Evolutionary conservation across 768 basidiomycete genomes (phyloP).

Genomic region (Royoungia palumana): DNA sequence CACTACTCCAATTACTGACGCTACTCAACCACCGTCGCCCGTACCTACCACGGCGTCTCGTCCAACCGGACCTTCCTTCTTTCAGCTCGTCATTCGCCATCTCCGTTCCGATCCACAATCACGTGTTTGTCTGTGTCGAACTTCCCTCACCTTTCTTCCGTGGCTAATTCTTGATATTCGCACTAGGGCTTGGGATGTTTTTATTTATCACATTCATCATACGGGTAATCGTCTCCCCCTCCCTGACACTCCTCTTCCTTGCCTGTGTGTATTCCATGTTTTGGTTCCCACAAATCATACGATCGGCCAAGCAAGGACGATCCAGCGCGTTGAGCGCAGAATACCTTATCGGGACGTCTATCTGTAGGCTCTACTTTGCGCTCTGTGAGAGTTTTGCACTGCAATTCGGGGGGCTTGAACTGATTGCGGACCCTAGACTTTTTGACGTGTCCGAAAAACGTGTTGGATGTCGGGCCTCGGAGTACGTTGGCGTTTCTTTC

Average conservation of each 20-base stretch:
- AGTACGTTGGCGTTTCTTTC: slow-evolving; percentile 41
- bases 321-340: slow-evolving; percentile 62
- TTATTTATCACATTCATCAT: slow-evolving; percentile 70
- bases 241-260: slow-evolving; percentile 63
- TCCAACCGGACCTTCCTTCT: slow-evolving; percentile 28
- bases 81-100: slow-evolving; percentile 54
- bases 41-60: slow-evolving; percentile 20
- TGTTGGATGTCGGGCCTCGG: slow-evolving; percentile 75
- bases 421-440: slow-evolving; percentile 54
- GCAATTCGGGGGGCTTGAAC: neutral
- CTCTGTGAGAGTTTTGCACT: slow-evolving; percentile 55
- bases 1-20: slow-evolving; percentile 1
- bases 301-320: slow-evolving; percentile 69
- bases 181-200: slow-evolving; percentile 62
- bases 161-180: slow-evolving; percentile 1
- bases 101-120: slow-evolving; percentile 68
- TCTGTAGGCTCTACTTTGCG: slow-evolving; percentile 65
- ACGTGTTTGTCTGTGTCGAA: slow-evolving; percentile 54
- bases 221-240: slow-evolving; percentile 66
- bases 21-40: slow-evolving; percentile 16
- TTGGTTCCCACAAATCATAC: slow-evolving; percentile 83
- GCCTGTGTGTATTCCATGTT: slow-evolving; percentile 69
- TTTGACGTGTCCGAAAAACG: slow-evolving; percentile 78
- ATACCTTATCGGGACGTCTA: slow-evolving; percentile 75
- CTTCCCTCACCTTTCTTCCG: neutral